These are phyloP conservation scores for Candolleomyces aberdarensis DNA, from an alignment of 768 basidiomycete species.

Conservation along the genomic window DNA sequence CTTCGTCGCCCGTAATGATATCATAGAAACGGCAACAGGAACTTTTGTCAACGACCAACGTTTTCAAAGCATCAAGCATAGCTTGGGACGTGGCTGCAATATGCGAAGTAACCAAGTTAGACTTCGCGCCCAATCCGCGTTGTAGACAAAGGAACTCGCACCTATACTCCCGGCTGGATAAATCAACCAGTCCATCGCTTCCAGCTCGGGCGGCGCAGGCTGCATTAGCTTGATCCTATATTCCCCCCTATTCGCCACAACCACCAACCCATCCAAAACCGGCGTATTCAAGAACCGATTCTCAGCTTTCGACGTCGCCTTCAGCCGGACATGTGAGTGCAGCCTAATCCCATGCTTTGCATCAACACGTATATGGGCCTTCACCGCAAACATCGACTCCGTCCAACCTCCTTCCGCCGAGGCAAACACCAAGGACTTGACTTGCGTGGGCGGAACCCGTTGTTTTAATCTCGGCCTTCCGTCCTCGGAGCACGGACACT, in stretches of 20 bases:
- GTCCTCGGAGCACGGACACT: conserved; percentile 64
- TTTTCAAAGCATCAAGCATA: conserved; percentile 60
- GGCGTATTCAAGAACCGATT: conserved; percentile 44
- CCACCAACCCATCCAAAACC: conserved; percentile 60
- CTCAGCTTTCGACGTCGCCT: conserved; percentile 53
- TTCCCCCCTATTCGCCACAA: conserved; percentile 49
- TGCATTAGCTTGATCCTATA: conserved; percentile 51
- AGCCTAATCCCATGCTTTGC: conserved; percentile 45
- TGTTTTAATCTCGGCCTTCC: conserved; percentile 47
- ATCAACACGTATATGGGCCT: conserved; percentile 57
- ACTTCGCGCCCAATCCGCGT: neutral
- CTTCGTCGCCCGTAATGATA: conserved; percentile 37
- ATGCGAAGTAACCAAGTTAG: neutral
- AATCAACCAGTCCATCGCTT: conserved; percentile 60
- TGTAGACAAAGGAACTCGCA: conserved; percentile 20
- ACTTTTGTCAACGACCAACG: conserved; percentile 39
- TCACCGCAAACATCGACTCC: conserved; percentile 22
- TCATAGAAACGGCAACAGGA: conserved; percentile 49
- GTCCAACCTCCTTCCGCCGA: neutral
- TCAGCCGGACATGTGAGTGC: conserved; percentile 65
- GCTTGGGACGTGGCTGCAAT: conserved; percentile 55
- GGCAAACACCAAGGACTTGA: conserved; percentile 31
- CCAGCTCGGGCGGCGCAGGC: conserved; percentile 58
- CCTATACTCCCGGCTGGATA: conserved; percentile 61
- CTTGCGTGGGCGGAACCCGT: conserved; percentile 38